Evolutionary conservation across 805 yeast species (phyloP).

Genomic region (Pichia ethanolica): DNA sequence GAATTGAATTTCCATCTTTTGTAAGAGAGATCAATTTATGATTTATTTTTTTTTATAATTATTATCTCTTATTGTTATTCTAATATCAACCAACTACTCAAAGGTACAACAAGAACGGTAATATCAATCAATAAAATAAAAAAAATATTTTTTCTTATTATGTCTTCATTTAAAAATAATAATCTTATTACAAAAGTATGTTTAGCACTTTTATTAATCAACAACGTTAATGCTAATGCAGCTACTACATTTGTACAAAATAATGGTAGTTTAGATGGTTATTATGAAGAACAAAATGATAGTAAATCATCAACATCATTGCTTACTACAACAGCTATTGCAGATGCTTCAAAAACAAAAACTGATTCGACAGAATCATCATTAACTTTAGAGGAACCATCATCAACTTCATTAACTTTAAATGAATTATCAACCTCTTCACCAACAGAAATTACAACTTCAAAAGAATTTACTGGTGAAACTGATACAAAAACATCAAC

Average conservation of each 20-base stretch:
- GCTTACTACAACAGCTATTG: not conserved
- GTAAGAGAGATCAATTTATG: too few relatives aligned
- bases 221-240: not conserved
- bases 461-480: not conserved
- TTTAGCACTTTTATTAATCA: not conserved
- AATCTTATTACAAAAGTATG: not conserved
- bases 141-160: not conserved
- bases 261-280: slow-evolving; percentile 7
- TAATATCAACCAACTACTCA: too few relatives aligned
- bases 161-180: not conserved
- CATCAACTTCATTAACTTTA: too few relatives aligned
- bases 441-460: not conserved
- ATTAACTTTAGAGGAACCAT: too few relatives aligned
- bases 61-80: too few relatives aligned
- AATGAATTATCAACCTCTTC: not conserved
- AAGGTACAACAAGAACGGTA: not conserved
- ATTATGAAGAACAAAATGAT: not conserved
- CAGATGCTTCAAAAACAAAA: not conserved
- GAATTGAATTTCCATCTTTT: too few relatives aligned
- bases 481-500: not conserved
- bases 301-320: not conserved
- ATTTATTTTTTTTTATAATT: too few relatives aligned
- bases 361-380: too few relatives aligned
- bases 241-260: slow-evolving; percentile 1
- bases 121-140: not conserved